A percentile compares a stretch with the other conserved stretches of the same genome.
Conservation (phyloP, 1,139 yeast species). For the Geotrichum citri-aurantii region DNA sequence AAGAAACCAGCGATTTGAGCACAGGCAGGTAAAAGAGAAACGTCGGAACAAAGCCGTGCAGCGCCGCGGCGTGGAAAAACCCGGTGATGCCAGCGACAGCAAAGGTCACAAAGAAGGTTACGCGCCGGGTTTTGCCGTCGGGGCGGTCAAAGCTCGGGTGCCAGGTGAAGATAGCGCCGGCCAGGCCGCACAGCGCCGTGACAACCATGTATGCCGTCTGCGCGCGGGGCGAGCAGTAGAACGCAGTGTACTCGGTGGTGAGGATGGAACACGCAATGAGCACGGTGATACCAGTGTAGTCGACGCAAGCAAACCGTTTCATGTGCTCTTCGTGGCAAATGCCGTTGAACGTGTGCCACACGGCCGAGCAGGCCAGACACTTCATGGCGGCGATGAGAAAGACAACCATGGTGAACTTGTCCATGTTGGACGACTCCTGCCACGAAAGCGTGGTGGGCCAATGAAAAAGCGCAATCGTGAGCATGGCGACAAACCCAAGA, state of each 20-base stretch:
- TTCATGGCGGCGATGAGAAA: conserved; percentile 69
- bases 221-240: conserved; percentile 55
- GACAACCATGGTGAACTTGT: conserved; percentile 52
- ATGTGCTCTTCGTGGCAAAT: conserved; percentile 62
- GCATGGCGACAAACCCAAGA: conserved; percentile 55
- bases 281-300: conserved; percentile 89
- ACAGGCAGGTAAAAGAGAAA: conserved; percentile 56
- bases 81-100: conserved; percentile 72
- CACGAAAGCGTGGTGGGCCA: conserved; percentile 50
- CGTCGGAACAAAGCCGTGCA: conserved; percentile 53
- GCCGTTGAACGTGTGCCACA: conserved; percentile 91
- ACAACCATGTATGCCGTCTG: conserved; percentile 49
- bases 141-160: conserved; percentile 83
- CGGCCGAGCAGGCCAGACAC: conserved; percentile 69
- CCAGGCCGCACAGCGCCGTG: conserved; percentile 59
- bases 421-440: conserved; percentile 41
- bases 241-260: conserved; percentile 75
- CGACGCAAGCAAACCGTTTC: conserved; percentile 82
- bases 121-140: conserved; percentile 72
- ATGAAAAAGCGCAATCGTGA: conserved; percentile 52
- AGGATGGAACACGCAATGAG: conserved; percentile 86
- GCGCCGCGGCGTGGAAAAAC: conserved; percentile 49
- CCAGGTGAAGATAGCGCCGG: conserved; percentile 83
- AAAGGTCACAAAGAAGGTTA: conserved; percentile 74
- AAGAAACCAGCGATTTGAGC: conserved; percentile 62